Percentiles rank a stretch among this genome's conserved stretches.
phyloP scores from a whole-genome alignment of 768 basidiomycete species.

The Trametes elegans region DNA sequence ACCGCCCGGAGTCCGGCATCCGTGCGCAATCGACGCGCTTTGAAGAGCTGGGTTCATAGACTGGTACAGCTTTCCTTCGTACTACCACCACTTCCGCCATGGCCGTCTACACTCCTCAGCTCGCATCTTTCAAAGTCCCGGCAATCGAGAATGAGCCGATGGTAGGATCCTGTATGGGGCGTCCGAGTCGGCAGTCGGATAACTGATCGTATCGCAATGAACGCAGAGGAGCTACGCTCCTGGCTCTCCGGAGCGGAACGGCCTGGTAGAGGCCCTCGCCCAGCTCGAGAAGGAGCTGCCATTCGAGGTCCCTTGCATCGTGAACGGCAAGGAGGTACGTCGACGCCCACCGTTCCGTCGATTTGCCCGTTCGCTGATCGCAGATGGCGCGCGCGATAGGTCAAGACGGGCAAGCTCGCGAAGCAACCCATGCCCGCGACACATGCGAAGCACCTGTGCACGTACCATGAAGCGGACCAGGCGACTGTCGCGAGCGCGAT shows the following conservation, averaged over 20 bases:
- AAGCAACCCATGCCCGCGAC: constrained; percentile 86
- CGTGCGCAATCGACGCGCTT: background rate
- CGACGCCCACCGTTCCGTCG: background rate
- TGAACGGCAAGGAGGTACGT: constrained; percentile 80
- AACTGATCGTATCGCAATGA: background rate
- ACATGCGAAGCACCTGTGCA: constrained; percentile 77
- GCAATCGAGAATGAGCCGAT: constrained; percentile 90
- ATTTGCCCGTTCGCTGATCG: background rate
- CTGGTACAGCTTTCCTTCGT: too few relatives aligned
- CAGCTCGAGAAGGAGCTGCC: constrained; percentile 84
- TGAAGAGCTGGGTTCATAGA: background rate
- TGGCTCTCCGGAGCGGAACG: constrained; percentile 75
- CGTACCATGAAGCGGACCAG: constrained; percentile 86
- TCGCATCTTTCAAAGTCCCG: constrained; percentile 86
- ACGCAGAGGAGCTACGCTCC: constrained; percentile 71
- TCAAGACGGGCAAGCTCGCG: constrained; percentile 76
- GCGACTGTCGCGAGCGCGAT: constrained; percentile 77
- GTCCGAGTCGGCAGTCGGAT: background rate
- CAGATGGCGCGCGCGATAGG: constrained; percentile 37
- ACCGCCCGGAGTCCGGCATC: too few relatives aligned
- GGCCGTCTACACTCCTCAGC: constrained; percentile 57
- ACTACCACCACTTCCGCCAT: constrained; percentile 41
- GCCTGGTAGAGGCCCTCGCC: constrained; percentile 65
- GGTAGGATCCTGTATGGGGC: constrained; percentile 44
- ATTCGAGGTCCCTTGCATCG: constrained; percentile 89